phyloP scores from a whole-genome alignment of 2,329 filamentous ascomycete species.

The Tetracladium maxilliforme region DNA sequence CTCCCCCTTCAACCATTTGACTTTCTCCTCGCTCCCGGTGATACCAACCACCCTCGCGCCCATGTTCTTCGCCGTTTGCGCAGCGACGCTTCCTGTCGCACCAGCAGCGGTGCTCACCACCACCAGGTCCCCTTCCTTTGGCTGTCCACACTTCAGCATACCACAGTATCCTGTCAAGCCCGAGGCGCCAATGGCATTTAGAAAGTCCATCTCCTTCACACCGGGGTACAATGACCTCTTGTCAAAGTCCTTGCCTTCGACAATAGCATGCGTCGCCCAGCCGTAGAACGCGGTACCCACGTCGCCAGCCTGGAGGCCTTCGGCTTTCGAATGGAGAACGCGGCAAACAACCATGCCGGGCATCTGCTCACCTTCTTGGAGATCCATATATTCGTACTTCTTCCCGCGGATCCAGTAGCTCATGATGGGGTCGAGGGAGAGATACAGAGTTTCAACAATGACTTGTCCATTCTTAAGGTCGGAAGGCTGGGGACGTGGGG shows the following conservation, averaged over 20 bases:
- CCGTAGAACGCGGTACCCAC: slow-evolving; percentile 39
- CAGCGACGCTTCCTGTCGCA: slow-evolving; percentile 61
- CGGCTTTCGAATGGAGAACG: slow-evolving; percentile 43
- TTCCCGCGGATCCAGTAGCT: slow-evolving; percentile 54
- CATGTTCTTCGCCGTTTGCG: slow-evolving; percentile 64
- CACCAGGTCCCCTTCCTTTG: slow-evolving; percentile 57
- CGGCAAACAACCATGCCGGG: slow-evolving; percentile 45
- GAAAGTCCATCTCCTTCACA: slow-evolving; percentile 36
- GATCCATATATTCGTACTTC: slow-evolving; percentile 18
- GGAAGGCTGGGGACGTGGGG: slow-evolving; percentile 24
- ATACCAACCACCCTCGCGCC: slow-evolving; percentile 48
- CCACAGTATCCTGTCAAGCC: slow-evolving; percentile 68
- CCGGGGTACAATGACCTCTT: slow-evolving; percentile 22
- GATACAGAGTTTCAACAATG: slow-evolving; percentile 44
- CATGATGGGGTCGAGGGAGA: slow-evolving; percentile 65
- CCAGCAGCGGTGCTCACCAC: slow-evolving; percentile 68
- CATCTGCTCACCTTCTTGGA: slow-evolving; percentile 42
- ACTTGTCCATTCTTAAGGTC: slow-evolving; percentile 50
- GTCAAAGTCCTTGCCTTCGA: slow-evolving; percentile 34
- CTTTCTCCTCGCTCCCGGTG: slow-evolving; percentile 53
- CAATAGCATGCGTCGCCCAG: slow-evolving; percentile 53
- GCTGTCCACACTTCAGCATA: slow-evolving; percentile 51
- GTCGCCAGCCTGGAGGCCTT: slow-evolving; percentile 37
- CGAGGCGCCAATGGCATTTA: slow-evolving; percentile 42
- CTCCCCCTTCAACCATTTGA: slow-evolving; percentile 45